Base-by-base conservation (phyloP, 192 early-diverging fungal genomes). In the Geosiphon pyriformis region DNA sequence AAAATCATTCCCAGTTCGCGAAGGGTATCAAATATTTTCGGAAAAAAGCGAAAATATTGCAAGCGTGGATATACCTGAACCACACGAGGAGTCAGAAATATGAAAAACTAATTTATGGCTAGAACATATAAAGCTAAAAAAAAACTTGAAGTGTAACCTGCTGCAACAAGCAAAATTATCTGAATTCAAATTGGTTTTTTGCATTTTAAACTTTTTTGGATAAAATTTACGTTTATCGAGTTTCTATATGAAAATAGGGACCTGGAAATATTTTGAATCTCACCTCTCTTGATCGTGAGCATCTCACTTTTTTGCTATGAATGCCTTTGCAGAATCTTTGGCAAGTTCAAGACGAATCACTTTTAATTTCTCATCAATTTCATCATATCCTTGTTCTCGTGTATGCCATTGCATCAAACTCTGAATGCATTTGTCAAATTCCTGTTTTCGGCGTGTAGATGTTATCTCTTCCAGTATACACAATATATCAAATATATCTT, bases 11-110 rank as follows among this genome's bases (percentile, higher is more conserved):
- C 32, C 53, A 35, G 27, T 29, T 27, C 23, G 53, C 1, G 46
- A 54, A 46, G 65, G 35, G 4, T 42, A 56, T n/a, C n/a, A 27
- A 29, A n/a, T 67, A 47, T 55, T 56, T 42, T 67, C 65, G 1
- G 65, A 67, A 46, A 67, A 57, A 32, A 7, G 52, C 20, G 64
- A 56, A 46, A 55, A 66, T 63, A 63, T 63, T 50, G 20, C 48
- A 30, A 26, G 58, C 32, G 12, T n/a, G 12, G 10, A 10, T 32
- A 57, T 15, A 10, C 6, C 6, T 42, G 37, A 42, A 42, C 15
- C 37, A 6, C 15, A 6, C 7, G 37, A 15, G 6, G 37, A 42
- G 15, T 42, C 37, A 42, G 7, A 42, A 42, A 42, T 6, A 42
- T n/a, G n/a, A n/a, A n/a, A n/a, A n/a, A n/a, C n/a, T n/a, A n/a